Percentiles rank a stretch among this genome's conserved stretches.
These are phyloP conservation scores for Neurospora sp. DNA, from an alignment of 495 filamentous ascomycete genomes.

Conservation along the genomic window DNA sequence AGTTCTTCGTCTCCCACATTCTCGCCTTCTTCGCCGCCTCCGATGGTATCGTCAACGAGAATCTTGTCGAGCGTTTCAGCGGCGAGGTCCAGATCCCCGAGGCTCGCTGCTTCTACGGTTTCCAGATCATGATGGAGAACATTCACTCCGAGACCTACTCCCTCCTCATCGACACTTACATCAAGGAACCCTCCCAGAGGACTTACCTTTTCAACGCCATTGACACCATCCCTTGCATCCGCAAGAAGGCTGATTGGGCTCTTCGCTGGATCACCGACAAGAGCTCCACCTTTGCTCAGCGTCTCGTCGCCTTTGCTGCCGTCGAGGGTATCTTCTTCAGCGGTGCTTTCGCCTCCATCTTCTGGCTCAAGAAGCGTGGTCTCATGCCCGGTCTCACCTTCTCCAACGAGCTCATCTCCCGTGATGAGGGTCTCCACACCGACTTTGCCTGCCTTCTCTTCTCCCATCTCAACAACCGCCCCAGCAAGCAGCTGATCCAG, in stretches of 20 bases:
- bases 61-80: conserved; percentile 95
- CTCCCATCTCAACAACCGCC: conserved; percentile 87
- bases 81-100: conserved; percentile 95
- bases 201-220: conserved; percentile 96
- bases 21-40: conserved; percentile 99
- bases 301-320: conserved; percentile 92
- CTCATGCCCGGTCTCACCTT: conserved; percentile 98
- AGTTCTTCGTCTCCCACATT: conserved; percentile 96
- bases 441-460: conserved; percentile 97
- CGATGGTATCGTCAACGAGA: conserved; percentile 99
- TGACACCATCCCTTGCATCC: conserved; percentile 90
- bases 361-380: conserved; percentile 99
- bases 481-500: conserved; percentile 66
- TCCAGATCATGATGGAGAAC: conserved; percentile 99
- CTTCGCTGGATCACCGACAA: conserved; percentile 88
- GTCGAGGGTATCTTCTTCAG: conserved; percentile 99
- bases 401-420: conserved; percentile 99
- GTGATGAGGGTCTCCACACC: conserved; percentile 98
- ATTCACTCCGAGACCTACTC: conserved; percentile 99
- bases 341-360: conserved; percentile 98
- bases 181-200: conserved; percentile 95
- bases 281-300: conserved; percentile 86
- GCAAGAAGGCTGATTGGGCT: conserved; percentile 97
- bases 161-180: conserved; percentile 97
- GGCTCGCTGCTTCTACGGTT: conserved; percentile 99